Evolutionary conservation across 257 asterid genomes (phyloP).

Genomic region (Scutellaria baicalensis): DNA sequence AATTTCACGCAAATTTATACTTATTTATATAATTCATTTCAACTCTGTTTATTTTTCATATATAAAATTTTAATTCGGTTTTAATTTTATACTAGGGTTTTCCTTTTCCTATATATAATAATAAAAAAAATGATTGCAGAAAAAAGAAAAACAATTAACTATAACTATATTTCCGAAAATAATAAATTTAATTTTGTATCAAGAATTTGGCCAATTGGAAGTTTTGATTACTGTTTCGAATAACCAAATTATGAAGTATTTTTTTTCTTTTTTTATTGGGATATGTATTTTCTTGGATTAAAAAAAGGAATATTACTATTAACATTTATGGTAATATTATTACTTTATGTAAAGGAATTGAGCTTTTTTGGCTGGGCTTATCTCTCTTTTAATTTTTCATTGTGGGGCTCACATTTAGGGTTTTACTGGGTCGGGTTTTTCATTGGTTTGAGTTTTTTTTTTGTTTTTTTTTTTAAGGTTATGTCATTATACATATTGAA

Average conservation of each 20-base stretch:
- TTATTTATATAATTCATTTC: constrained; percentile 16
- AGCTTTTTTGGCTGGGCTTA: background rate
- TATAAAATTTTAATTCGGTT: background rate
- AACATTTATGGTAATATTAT: background rate
- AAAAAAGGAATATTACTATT: no score
- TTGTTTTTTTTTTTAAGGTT: background rate
- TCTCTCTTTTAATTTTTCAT: background rate
- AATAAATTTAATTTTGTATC: no score
- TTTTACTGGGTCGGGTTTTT: background rate
- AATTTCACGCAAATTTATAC: constrained; percentile 12
- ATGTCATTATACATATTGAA: background rate
- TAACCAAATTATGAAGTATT: background rate
- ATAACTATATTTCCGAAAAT: background rate
- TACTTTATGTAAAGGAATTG: background rate
- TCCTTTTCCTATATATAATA: background rate
- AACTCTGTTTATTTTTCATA: background rate
- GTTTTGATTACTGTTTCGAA: background rate
- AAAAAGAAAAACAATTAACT: background rate
- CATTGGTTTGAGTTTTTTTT: background rate
- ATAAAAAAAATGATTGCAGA: background rate
- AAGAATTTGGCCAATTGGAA: no score
- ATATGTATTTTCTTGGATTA: no score
- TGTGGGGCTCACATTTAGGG: constrained; percentile 9
- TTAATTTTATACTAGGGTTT: constrained; percentile 17
- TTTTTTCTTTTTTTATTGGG: background rate